These are phyloP conservation scores for Alternaria incomplexa DNA, from an alignment of 2,329 filamentous ascomycete species.

Conservation along the genomic window DNA sequence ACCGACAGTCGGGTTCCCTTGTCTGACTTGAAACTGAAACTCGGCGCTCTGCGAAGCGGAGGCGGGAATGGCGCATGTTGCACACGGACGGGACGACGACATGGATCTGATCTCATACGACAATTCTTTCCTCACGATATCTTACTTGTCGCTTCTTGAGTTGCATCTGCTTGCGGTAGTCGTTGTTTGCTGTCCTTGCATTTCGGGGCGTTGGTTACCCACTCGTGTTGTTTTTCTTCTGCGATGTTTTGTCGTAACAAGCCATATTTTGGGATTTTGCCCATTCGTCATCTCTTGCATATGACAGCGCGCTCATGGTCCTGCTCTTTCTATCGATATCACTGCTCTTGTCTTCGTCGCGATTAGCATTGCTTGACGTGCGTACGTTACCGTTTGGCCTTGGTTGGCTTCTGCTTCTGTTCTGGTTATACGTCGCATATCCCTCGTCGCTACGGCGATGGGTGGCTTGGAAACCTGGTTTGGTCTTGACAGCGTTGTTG, in stretches of 20 bases:
- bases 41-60: not conserved
- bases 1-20: conserved; percentile 10
- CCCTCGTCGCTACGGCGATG: not conserved
- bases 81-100: not conserved
- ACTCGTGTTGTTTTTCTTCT: not conserved
- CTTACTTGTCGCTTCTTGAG: not conserved
- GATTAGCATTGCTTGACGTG: not conserved
- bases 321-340: not conserved
- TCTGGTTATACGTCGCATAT: not conserved
- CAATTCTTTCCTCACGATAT: not conserved
- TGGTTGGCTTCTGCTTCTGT: not conserved
- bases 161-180: not conserved
- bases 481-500: not conserved
- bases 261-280: not conserved
- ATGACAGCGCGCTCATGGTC: not conserved
- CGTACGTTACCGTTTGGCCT: not conserved
- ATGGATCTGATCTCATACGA: not conserved
- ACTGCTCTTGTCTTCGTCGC: not conserved
- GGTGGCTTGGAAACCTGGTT: not conserved
- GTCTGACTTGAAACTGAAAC: conserved; percentile 12
- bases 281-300: not conserved
- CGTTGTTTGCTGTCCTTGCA: conserved; percentile 7
- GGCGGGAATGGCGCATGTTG: conserved; percentile 2
- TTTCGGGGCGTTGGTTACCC: not conserved
- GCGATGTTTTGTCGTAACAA: not conserved